These are phyloP conservation scores for Fusarium verticillioides DNA, from an alignment of 2,329 filamentous ascomycete species.

Conservation along the genomic window DNA sequence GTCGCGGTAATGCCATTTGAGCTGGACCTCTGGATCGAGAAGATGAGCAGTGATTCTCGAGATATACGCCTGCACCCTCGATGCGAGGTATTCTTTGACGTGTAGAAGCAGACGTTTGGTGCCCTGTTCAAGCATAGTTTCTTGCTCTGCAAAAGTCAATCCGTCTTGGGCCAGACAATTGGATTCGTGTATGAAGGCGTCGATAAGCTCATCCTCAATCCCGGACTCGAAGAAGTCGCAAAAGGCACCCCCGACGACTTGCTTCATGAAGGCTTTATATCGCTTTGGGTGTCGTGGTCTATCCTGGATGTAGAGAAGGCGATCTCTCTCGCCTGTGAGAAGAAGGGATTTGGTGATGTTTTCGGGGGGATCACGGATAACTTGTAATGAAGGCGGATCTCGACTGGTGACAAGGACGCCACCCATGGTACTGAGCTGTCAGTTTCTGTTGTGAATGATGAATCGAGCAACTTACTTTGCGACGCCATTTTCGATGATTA, in stretches of 20 bases:
- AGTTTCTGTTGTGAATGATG: neutral
- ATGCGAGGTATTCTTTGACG: constrained; percentile 40
- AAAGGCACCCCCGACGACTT: constrained; percentile 53
- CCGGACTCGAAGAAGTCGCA: constrained; percentile 40
- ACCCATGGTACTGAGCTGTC: constrained; percentile 26
- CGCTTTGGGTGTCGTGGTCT: constrained; percentile 43
- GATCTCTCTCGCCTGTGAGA: constrained; percentile 30
- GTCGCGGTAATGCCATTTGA: constrained; percentile 45
- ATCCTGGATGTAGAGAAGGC: constrained; percentile 30
- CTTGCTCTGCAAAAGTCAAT: constrained; percentile 16
- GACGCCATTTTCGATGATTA: constrained; percentile 54
- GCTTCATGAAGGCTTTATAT: constrained; percentile 53
- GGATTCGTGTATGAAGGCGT: constrained; percentile 42
- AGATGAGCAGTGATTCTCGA: constrained; percentile 44
- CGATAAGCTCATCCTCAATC: constrained; percentile 44
- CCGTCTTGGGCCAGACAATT: constrained; percentile 16
- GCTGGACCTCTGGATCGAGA: constrained; percentile 38
- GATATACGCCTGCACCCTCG: constrained; percentile 45
- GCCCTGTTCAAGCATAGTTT: constrained; percentile 13
- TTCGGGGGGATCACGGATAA: constrained; percentile 18
- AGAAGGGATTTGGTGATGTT: constrained; percentile 36
- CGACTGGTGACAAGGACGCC: constrained; percentile 44
- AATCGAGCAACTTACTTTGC: constrained; percentile 44
- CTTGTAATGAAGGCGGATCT: constrained; percentile 39
- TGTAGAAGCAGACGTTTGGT: constrained; percentile 18